phyloP scores from a whole-genome alignment of 2,329 filamentous ascomycete genomes.

The Trematosphaeria pertusa region DNA sequence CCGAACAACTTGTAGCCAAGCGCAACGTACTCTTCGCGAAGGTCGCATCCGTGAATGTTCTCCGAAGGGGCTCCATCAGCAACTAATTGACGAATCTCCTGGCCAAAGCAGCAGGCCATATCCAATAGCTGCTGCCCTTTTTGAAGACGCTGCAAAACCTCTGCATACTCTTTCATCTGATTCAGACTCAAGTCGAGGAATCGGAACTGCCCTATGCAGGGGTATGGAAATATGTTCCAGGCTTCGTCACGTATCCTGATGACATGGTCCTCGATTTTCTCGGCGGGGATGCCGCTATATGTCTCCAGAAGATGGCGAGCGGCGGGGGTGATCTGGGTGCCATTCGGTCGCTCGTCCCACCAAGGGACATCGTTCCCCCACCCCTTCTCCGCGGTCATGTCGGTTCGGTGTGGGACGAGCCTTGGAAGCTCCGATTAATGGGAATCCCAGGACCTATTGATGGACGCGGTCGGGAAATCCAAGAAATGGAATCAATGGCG shows the following conservation, averaged over 20 bases:
- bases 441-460: too few species aligned
- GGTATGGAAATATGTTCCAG: conserved; percentile 37
- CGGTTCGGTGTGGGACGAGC: too few species aligned
- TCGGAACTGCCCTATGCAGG: conserved; percentile 41
- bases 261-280: conserved; percentile 42
- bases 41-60: conserved; percentile 50
- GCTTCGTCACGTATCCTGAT: conserved; percentile 33
- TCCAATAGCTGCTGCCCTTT: conserved; percentile 46
- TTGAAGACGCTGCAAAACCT: conserved; percentile 35
- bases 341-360: conserved; percentile 33
- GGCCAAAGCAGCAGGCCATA: conserved; percentile 55
- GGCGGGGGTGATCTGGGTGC: conserved; percentile 28
- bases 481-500: too few species aligned
- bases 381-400: too few species aligned
- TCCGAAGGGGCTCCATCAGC: conserved; percentile 48
- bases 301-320: conserved; percentile 43
- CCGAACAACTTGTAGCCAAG: conserved; percentile 56
- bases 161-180: conserved; percentile 25
- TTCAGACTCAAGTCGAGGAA: conserved; percentile 39
- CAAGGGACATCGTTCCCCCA: too few species aligned
- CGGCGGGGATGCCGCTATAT: conserved; percentile 45
- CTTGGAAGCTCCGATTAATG: too few species aligned
- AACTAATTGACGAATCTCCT: conserved; percentile 51
- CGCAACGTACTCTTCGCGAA: conserved; percentile 56
- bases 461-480: too few species aligned